phyloP scores from a whole-genome alignment of 257 asterid genomes.

The Petunia secreta region DNA sequence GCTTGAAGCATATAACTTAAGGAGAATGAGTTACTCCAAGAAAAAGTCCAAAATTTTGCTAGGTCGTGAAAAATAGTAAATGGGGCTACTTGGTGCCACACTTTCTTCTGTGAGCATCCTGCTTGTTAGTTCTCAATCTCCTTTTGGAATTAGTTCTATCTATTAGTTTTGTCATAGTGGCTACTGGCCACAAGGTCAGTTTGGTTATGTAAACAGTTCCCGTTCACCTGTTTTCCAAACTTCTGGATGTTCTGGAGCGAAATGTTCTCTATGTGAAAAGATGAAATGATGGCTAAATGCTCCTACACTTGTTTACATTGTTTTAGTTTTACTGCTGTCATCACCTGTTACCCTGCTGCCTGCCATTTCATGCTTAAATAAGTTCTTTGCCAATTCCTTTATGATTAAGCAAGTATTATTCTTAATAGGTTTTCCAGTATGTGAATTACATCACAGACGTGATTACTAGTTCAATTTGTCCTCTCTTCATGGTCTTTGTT shows the following conservation, averaged over 20 bases:
- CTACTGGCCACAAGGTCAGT: neutral
- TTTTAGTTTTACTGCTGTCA: neutral
- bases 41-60: neutral
- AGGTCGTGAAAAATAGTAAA: neutral
- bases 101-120: neutral
- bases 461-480: neutral
- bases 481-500: conserved; percentile 13
- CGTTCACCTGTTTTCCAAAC: neutral
- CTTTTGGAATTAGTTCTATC: neutral
- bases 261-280: conserved; percentile 2
- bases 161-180: conserved; percentile 12
- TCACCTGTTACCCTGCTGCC: neutral
- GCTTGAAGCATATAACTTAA: neutral
- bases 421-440: neutral
- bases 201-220: neutral
- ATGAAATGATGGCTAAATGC: conserved; percentile 1
- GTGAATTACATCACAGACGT: neutral
- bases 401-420: neutral
- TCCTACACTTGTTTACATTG: neutral
- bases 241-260: neutral
- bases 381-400: conserved; percentile 6
- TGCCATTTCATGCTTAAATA: neutral
- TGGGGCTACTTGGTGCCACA: neutral
- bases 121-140: neutral
- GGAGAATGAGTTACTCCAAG: neutral